A percentile compares a stretch with the other conserved stretches of the same genome.
phyloP scores from a whole-genome alignment of 192 early-diverging fungal species.

The Umbelopsis ramanniana region DNA sequence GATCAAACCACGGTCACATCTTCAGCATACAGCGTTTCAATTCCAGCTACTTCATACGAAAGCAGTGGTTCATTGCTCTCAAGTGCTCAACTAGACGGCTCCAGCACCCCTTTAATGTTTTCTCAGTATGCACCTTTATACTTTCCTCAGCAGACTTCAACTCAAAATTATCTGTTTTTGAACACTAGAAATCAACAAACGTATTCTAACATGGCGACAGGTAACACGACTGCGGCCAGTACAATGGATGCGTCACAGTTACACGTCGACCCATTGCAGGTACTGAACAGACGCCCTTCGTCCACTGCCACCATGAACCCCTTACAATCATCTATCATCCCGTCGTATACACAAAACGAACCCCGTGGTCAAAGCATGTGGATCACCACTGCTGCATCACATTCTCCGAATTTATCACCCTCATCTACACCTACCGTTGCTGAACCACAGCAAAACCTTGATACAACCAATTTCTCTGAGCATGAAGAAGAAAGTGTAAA shows the following conservation, averaged over 20 bases:
- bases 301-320: background rate
- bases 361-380: background rate
- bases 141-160: background rate
- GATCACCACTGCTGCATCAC: background rate
- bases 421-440: background rate
- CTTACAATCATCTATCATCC: background rate
- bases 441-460: background rate
- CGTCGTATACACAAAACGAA: background rate
- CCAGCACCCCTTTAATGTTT: background rate
- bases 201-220: background rate
- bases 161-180: background rate
- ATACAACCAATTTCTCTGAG: background rate
- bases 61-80: background rate
- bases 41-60: background rate
- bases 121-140: background rate
- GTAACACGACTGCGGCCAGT: background rate
- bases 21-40: background rate
- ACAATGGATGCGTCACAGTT: slow-evolving; percentile 7
- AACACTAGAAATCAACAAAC: background rate
- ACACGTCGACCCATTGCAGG: slow-evolving; percentile 7
- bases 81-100: background rate
- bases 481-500: slow-evolving; percentile 6
- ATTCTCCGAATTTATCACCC: background rate
- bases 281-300: slow-evolving; percentile 2
- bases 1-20: background rate